phyloP scores from a whole-genome alignment of 2,329 filamentous ascomycete species.

The Cryphonectria japonica region DNA sequence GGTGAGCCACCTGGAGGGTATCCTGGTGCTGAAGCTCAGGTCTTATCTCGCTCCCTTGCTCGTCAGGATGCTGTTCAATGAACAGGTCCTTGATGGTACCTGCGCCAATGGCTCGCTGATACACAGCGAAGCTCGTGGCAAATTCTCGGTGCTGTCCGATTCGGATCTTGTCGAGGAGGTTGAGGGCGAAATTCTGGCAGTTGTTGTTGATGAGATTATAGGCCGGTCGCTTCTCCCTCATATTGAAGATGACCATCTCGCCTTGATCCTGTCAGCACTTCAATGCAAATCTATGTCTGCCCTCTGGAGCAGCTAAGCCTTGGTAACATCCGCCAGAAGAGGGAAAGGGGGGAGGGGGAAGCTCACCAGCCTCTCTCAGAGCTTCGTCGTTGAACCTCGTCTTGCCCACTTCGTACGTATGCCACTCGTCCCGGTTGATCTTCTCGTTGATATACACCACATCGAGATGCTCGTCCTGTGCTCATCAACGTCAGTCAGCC shows the following conservation, averaged over 20 bases:
- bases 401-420: slow-evolving; percentile 54
- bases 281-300: not conserved
- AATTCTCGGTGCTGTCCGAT: slow-evolving; percentile 55
- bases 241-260: slow-evolving; percentile 57
- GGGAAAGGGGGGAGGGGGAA: not conserved
- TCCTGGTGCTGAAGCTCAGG: slow-evolving; percentile 37
- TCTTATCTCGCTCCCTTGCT: slow-evolving; percentile 35
- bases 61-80: slow-evolving; percentile 38
- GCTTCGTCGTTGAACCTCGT: slow-evolving; percentile 61
- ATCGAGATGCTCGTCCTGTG: slow-evolving; percentile 57
- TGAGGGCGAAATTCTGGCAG: slow-evolving; percentile 60
- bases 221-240: slow-evolving; percentile 50
- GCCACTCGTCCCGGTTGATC: slow-evolving; percentile 52
- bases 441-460: slow-evolving; percentile 60
- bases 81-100: slow-evolving; percentile 59
- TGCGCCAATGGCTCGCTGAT: slow-evolving; percentile 52
- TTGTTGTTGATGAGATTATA: slow-evolving; percentile 66
- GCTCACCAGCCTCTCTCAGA: slow-evolving; percentile 50
- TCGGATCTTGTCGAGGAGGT: slow-evolving; percentile 58
- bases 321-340: not conserved
- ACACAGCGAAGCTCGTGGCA: slow-evolving; percentile 57
- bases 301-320: not conserved
- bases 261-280: slow-evolving; percentile 38
- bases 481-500: not conserved
- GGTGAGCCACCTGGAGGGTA: slow-evolving; percentile 52